Evolutionary conservation across 164 flowering plant genomes (phyloP).

Genomic region (Umbilicus rupestris): DNA sequence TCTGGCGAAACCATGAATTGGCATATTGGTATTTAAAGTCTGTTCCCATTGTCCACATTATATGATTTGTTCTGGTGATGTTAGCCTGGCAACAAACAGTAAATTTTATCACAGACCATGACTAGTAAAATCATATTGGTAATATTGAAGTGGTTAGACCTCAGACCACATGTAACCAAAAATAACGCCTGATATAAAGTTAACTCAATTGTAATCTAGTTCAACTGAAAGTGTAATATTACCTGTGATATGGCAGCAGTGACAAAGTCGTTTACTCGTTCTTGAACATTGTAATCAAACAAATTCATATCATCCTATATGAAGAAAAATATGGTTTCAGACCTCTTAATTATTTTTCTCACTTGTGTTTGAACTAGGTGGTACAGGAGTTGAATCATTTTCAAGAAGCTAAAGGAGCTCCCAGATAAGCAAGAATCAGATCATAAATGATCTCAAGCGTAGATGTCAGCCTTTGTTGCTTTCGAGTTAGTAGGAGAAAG

Average conservation of each 20-base stretch:
- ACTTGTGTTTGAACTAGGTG: not conserved
- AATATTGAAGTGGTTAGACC: not conserved
- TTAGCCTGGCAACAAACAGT: conserved; percentile 52
- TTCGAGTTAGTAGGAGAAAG: not conserved
- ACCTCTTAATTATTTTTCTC: not conserved
- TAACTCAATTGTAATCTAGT: not conserved
- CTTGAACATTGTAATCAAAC: conserved; percentile 49
- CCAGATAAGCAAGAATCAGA: not conserved
- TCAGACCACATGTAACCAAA: too few relatives aligned
- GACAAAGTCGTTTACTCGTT: conserved; percentile 40
- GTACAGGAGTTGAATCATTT: not conserved
- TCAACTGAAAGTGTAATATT: not conserved
- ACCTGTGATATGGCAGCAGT: conserved; percentile 44
- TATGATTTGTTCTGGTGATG: conserved; percentile 80
- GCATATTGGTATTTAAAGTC: conserved; percentile 95
- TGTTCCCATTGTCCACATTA: conserved; percentile 98
- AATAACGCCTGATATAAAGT: too few relatives aligned
- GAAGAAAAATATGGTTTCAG: not conserved
- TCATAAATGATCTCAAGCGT: not conserved
- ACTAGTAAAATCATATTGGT: not conserved
- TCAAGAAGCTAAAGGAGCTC: not conserved
- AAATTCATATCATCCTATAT: conserved; percentile 28
- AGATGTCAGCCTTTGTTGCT: not conserved
- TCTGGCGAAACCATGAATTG: conserved; percentile 67
- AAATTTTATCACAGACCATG: not conserved